These are phyloP conservation scores for Phialocephala subalpina DNA, from an alignment of 2,329 filamentous ascomycete species.

Conservation along the genomic window DNA sequence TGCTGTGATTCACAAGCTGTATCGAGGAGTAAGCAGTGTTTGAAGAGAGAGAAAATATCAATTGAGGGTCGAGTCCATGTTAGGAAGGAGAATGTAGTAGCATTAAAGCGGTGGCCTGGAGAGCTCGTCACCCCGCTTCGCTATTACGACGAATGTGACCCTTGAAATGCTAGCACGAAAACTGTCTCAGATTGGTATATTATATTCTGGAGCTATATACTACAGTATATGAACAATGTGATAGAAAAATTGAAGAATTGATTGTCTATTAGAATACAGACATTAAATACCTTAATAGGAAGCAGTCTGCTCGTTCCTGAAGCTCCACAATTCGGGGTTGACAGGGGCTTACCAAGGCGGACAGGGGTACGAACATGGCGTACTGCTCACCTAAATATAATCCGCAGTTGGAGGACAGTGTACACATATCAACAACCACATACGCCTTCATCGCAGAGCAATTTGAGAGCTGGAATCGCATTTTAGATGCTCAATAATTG, in stretches of 20 bases:
- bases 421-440: neutral
- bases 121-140: constrained; percentile 5
- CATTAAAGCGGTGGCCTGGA: constrained; percentile 9
- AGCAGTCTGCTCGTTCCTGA: neutral
- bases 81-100: constrained; percentile 15
- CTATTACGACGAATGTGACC: neutral
- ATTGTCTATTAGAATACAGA: neutral
- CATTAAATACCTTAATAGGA: neutral
- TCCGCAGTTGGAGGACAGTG: neutral
- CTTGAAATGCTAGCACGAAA: neutral
- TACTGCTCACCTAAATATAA: constrained; percentile 8
- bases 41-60: neutral
- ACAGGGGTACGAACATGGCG: constrained; percentile 9
- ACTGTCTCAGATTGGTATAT: neutral
- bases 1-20: neutral
- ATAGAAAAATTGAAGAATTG: neutral
- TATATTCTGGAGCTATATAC: neutral
- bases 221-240: neutral
- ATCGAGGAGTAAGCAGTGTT: neutral
- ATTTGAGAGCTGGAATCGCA: neutral
- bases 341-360: constrained; percentile 1
- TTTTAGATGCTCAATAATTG: neutral
- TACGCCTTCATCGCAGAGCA: neutral
- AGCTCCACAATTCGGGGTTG: neutral
- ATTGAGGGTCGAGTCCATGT: constrained; percentile 3